These are phyloP conservation scores for Pascua guehoae DNA, from an alignment of 1,284 basidiomycete species.

Conservation along the genomic window DNA sequence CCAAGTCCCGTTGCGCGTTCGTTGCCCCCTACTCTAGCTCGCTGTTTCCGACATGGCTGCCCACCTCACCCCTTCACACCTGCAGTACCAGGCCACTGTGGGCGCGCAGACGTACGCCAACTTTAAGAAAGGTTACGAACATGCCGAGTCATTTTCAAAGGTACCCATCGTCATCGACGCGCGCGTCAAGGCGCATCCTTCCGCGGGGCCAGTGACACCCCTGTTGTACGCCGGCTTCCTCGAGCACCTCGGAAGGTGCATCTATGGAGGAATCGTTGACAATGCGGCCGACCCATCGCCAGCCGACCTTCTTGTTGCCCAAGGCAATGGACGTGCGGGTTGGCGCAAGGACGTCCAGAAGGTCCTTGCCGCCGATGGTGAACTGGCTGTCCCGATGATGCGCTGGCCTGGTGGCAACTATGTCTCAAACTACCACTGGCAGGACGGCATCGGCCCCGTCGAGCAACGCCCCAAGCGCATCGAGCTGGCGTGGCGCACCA, in stretches of 20 bases:
- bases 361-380: constrained; percentile 52
- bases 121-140: constrained; percentile 3
- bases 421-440: constrained; percentile 61
- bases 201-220: constrained; percentile 12
- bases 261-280: constrained; percentile 59
- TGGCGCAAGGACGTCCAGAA: constrained; percentile 61
- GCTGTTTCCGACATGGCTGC: constrained; percentile 2
- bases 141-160: not conserved
- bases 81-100: not conserved
- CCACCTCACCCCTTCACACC: constrained; percentile 5
- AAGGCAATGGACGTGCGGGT: constrained; percentile 47
- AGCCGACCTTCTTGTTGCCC: constrained; percentile 30
- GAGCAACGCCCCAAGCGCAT: constrained; percentile 55
- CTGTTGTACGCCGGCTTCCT: constrained; percentile 59
- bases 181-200: not conserved
- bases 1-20: too few relatives aligned
- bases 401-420: constrained; percentile 57
- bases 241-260: constrained; percentile 59
- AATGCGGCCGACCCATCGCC: constrained; percentile 48
- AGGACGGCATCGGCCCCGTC: constrained; percentile 60
- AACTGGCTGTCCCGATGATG: constrained; percentile 57
- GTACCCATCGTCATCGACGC: constrained; percentile 4
- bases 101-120: not conserved
- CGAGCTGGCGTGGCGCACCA: constrained; percentile 61
- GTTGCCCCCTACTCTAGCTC: not conserved